Base-by-base conservation (phyloP, 2,329 filamentous ascomycete species). In the Aspergillus calidoustus region DNA sequence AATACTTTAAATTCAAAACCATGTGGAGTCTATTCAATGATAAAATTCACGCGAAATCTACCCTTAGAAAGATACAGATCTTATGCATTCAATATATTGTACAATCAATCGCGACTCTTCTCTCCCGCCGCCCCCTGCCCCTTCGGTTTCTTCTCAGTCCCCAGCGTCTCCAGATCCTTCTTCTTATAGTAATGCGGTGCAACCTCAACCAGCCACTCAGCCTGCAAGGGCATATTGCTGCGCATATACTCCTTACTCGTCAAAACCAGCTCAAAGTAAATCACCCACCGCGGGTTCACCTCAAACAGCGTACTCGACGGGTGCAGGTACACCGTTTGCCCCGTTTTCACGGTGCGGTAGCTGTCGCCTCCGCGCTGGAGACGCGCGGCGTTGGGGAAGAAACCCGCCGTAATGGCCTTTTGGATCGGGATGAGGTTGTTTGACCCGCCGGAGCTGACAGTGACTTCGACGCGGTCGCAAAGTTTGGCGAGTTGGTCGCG, bases 231-330 rank as follows among this genome's bases (percentile, higher is more conserved):
- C 83, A 97, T 89, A 61, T 91, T 91, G 70, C 87, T 91, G 25
- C 94, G 84, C 89, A 97, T 96, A 76, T 94, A 99, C 81, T 97
- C 94, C 81, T 96, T 96, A 25, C 91, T 96, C 25, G 95, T 99
- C 70, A 98, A 84, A 7, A 98, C 92, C 22, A 99, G 83, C 57
- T 88, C 89, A 73, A 91, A 92, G 77, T 95, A 99, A 17, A 97
- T 86, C 15, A 97, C 87, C 86, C 91, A 95, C 76, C 91, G 92
- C 9, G 93, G 93, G 66, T 94, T 89, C 1, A 86, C 84, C 62
- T 91, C 87, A 80, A 91, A 91, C 65, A 97, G 79, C 48, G 93
- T 92, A 50, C 88, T 91, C 64, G 89, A 92, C 0, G 95, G 95
- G 75, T 99, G 95, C n/a, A 98, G 85, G 74, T 92, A 94, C 1